Evolutionary conservation across 1,284 basidiomycete species (phyloP).

Genomic region (Malassezia psittaci): DNA sequence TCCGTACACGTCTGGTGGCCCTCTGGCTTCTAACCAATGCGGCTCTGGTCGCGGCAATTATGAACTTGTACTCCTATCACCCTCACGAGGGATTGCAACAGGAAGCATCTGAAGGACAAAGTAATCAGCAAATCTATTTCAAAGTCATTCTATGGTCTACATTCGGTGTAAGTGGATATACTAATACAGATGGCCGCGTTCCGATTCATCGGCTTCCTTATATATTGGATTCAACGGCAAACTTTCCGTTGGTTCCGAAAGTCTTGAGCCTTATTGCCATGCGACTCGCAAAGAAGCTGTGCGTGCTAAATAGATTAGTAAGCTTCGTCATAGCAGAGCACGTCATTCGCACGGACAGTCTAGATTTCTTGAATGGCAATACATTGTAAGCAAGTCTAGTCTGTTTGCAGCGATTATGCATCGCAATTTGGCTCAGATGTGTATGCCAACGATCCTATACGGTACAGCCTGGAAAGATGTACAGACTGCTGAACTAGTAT

Average conservation of each 20-base stretch:
- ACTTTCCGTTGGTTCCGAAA: constrained; percentile 33
- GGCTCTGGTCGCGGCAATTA: constrained; percentile 66
- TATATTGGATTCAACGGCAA: constrained; percentile 41
- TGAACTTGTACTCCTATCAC: constrained; percentile 56
- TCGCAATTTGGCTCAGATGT: neutral
- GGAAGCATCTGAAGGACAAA: constrained; percentile 28
- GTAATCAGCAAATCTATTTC: constrained; percentile 57
- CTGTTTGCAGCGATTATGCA: neutral
- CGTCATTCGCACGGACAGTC: constrained; percentile 11
- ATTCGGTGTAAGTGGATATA: constrained; percentile 53
- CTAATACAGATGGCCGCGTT: constrained; percentile 56
- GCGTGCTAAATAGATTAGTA: constrained; percentile 1
- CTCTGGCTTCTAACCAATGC: constrained; percentile 46
- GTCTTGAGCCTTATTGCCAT: neutral
- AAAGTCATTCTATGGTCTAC: constrained; percentile 77
- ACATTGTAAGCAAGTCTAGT: too few species aligned
- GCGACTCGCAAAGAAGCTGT: too few species aligned
- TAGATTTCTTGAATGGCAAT: neutral
- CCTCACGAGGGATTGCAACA: constrained; percentile 52
- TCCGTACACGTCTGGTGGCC: constrained; percentile 46
- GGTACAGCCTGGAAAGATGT: constrained; percentile 44
- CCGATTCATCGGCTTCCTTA: constrained; percentile 55
- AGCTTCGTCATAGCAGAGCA: constrained; percentile 2
- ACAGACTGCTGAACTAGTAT: constrained; percentile 29
- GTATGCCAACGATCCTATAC: constrained; percentile 35